Percentiles rank a stretch among this genome's conserved stretches.
phyloP scores from a whole-genome alignment of 1,284 basidiomycete genomes.

The Ustilago nuda region DNA sequence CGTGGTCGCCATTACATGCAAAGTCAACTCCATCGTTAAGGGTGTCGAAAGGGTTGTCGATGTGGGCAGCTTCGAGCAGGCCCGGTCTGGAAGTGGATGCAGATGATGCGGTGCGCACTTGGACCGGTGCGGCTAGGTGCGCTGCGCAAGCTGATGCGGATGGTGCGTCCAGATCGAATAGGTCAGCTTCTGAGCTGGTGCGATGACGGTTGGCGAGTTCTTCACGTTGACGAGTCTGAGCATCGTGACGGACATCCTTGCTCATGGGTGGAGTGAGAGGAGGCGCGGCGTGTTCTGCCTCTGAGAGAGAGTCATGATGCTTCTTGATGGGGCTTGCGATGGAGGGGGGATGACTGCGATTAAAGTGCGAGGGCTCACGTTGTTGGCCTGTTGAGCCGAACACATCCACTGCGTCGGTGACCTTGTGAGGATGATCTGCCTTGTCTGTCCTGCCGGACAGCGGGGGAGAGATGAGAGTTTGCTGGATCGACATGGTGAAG shows the following conservation, averaged over 20 bases:
- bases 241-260: conserved; percentile 44
- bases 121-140: neutral
- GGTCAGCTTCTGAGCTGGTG: conserved; percentile 31
- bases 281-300: conserved; percentile 19
- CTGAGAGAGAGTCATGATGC: conserved; percentile 14
- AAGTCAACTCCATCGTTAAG: conserved; percentile 24
- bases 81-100: neutral
- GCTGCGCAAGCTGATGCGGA: conserved; percentile 4
- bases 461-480: conserved; percentile 41
- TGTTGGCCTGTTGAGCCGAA: conserved; percentile 15
- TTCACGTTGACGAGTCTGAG: conserved; percentile 5
- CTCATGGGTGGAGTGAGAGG: conserved; percentile 50
- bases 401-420: conserved; percentile 21
- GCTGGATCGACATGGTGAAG: conserved; percentile 36
- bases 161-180: neutral
- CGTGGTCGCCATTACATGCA: conserved; percentile 44
- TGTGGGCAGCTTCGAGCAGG: conserved; percentile 7
- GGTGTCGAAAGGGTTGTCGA: conserved; percentile 16
- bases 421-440: conserved; percentile 25
- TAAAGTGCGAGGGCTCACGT: conserved; percentile 1
- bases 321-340: conserved; percentile 43
- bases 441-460: conserved; percentile 38
- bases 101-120: neutral
- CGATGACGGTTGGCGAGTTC: conserved; percentile 18
- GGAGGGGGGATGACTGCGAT: conserved; percentile 17